Conservation (phyloP, 345 rosid species). For the Conringia planisiliqua region DNA sequence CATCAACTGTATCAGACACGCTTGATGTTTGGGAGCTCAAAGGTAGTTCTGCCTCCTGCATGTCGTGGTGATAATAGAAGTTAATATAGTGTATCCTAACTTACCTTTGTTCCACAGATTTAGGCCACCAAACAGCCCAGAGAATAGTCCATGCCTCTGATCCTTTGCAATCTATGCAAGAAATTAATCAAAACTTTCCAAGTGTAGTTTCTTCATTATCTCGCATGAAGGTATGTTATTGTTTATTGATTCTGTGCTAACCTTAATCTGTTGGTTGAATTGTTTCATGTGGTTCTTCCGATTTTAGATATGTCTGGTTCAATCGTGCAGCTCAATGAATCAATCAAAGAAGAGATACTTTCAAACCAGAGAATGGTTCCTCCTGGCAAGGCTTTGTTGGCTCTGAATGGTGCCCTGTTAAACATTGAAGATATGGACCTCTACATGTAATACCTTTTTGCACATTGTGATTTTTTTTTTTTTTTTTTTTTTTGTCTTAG, state of each 20-base stretch:
- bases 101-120: constrained; percentile 52
- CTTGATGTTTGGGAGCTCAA: constrained; percentile 98
- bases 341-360: constrained; percentile 90
- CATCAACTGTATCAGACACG: constrained; percentile 87
- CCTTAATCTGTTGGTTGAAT: constrained; percentile 2
- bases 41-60: constrained; percentile 46
- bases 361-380: constrained; percentile 94
- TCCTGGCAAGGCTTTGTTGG: constrained; percentile 95
- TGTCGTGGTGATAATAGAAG: background rate
- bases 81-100: constrained; percentile 17
- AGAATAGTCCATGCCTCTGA: constrained; percentile 94
- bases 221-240: constrained; percentile 77
- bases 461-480: constrained; percentile 2
- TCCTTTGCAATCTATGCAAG: constrained; percentile 93
- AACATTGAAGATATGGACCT: constrained; percentile 95
- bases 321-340: constrained; percentile 66
- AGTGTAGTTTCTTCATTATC: constrained; percentile 93
- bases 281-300: constrained; percentile 8
- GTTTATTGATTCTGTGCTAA: constrained; percentile 1
- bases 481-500: background rate
- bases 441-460: constrained; percentile 58
- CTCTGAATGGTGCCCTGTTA: constrained; percentile 94
- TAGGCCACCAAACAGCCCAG: constrained; percentile 99
- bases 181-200: constrained; percentile 97
- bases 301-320: constrained; percentile 11